A percentile compares a stretch with the other conserved stretches of the same genome.
Conservation (phyloP, 441 rosid genomes). For the Syzygium syzygioides region DNA sequence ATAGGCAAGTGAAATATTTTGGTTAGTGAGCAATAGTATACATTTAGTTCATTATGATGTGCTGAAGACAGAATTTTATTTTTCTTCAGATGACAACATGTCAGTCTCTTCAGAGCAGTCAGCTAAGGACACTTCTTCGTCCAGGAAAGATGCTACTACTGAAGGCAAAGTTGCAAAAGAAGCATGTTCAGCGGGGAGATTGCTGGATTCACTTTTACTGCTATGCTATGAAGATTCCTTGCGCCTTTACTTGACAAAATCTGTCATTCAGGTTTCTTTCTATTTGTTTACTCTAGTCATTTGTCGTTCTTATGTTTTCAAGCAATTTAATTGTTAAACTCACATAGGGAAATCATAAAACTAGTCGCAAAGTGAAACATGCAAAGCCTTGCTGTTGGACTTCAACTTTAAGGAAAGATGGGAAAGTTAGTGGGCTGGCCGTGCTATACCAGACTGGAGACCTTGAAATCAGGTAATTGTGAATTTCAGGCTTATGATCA, state of each 20-base stretch:
- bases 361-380: slow-evolving; percentile 46
- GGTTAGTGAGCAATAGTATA: background rate
- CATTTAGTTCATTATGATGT: background rate
- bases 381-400: slow-evolving; percentile 57
- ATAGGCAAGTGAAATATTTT: slow-evolving; percentile 42
- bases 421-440: slow-evolving; percentile 33
- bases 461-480: slow-evolving; percentile 51
- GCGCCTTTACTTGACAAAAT: slow-evolving; percentile 37
- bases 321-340: slow-evolving; percentile 11
- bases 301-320: slow-evolving; percentile 10
- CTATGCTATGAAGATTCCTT: slow-evolving; percentile 52
- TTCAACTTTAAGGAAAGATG: slow-evolving; percentile 43
- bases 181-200: slow-evolving; percentile 18
- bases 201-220: slow-evolving; percentile 34
- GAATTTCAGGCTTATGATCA: background rate
- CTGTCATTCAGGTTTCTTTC: slow-evolving; percentile 44
- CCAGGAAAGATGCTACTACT: slow-evolving; percentile 14
- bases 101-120: slow-evolving; percentile 18
- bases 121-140: slow-evolving; percentile 12
- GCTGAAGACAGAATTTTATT: background rate
- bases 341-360: slow-evolving; percentile 46
- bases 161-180: slow-evolving; percentile 20
- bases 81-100: slow-evolving; percentile 27
- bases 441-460: slow-evolving; percentile 53
- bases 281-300: background rate